Base-by-base conservation (phyloP, 192 early-diverging fungal species). In the Cetraspora pellucida region DNA sequence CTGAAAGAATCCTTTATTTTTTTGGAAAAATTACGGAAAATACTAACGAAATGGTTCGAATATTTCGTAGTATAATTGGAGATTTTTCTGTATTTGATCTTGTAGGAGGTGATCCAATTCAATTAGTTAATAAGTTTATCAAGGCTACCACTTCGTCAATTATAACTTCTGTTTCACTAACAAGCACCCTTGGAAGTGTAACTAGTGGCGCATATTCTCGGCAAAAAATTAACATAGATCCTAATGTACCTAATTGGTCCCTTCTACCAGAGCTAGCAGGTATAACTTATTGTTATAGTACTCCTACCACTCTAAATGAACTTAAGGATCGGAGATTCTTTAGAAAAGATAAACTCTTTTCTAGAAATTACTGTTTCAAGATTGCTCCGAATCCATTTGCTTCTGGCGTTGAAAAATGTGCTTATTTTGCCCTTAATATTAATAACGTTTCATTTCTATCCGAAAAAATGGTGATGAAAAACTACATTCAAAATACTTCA, bases 11-110 rank as follows among this genome's bases (percentile, higher is more conserved):
- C 6, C 43, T 78, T 45, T 78, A 78, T 23, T 69, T 72, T 58
- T 78, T 78, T 47, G 68, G 67, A 61, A 78, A 78, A 47, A 59
- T 78, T 31, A 78, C 67, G 16, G 4, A 61, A 19, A 1, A 58
- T 10, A 78, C 77, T 6, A 30, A 78, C 21, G 21, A 54, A 17
- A 78, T 78, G 77, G 9, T 78, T 31, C 10, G 43, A 21, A 52
- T 78, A 28, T 78, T 78, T 49, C 58, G 58, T 27, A 27, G 44
- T 10, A 74, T 74, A 74, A 74, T 74, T 74, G 73, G 73, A 13
- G 58, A 74, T 27, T 47, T 74, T 49, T n/a, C 57, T 8, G 57
- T 74, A 46, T 74, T 61, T 63, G 73, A 74, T 46, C 73, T 74
- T 10, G 50, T 72, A 23, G 71, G 71, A 61, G 73, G 55, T 28